A percentile compares a stretch with the other conserved stretches of the same genome.
phyloP scores from a whole-genome alignment of 805 yeast genomes.

The Cyberlindnera suaveolens region DNA sequence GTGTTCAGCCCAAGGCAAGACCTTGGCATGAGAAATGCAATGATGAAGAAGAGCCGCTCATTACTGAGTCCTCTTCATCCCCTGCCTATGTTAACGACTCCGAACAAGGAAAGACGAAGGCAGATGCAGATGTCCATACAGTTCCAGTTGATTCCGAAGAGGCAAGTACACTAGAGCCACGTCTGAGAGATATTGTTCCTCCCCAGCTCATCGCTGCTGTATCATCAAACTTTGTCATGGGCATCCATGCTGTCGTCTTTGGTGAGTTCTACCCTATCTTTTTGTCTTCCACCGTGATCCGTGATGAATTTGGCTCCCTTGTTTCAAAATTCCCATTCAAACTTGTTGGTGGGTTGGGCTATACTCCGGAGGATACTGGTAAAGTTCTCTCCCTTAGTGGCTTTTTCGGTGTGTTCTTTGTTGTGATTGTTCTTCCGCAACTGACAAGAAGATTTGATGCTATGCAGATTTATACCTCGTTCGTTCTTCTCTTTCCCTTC shows the following conservation, averaged over 20 bases:
- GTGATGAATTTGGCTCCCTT: slow-evolving; percentile 9
- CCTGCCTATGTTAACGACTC: background rate
- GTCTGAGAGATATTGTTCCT: slow-evolving; percentile 5
- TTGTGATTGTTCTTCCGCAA: slow-evolving; percentile 15
- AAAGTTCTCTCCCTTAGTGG: slow-evolving; percentile 18
- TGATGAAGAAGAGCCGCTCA: slow-evolving; percentile 1
- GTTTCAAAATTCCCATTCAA: slow-evolving; percentile 15
- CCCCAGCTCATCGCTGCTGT: slow-evolving; percentile 7
- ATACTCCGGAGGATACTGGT: slow-evolving; percentile 16
- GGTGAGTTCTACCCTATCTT: slow-evolving; percentile 13
- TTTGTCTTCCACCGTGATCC: slow-evolving; percentile 10
- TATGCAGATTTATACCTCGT: slow-evolving; percentile 13
- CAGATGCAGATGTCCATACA: background rate
- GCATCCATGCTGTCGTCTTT: slow-evolving; percentile 9
- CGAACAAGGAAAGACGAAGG: background rate
- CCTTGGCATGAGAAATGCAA: slow-evolving; percentile 5
- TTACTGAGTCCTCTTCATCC: background rate
- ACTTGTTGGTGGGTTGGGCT: slow-evolving; percentile 18
- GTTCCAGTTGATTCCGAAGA: background rate
- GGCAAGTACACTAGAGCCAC: background rate
- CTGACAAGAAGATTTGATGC: slow-evolving; percentile 19
- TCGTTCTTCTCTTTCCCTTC: slow-evolving; percentile 13
- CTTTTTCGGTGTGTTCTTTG: slow-evolving; percentile 13
- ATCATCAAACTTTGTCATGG: slow-evolving; percentile 4
- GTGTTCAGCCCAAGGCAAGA: slow-evolving; percentile 2